A percentile compares a stretch with the other conserved stretches of the same genome.
Conservation (phyloP, 345 rosid species). For the Populus deltoides region DNA sequence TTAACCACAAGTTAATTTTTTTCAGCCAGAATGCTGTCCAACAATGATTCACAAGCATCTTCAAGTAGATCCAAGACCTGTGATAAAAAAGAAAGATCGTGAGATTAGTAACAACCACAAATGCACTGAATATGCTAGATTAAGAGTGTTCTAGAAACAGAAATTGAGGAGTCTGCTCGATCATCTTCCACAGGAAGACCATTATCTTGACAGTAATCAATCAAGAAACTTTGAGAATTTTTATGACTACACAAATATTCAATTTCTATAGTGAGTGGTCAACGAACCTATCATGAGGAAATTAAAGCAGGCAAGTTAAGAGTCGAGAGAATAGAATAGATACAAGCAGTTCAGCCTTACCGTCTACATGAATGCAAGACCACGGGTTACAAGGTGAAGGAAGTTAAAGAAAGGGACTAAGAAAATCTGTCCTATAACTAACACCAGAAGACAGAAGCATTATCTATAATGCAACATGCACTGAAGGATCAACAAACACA, state of each 20-base stretch:
- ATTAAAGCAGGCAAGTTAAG: not conserved
- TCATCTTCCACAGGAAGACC: not conserved
- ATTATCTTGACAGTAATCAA: not conserved
- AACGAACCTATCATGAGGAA: not conserved
- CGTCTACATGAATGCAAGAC: not conserved
- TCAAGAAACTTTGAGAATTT: not conserved
- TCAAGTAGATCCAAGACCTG: slow-evolving; percentile 88
- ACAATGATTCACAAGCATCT: slow-evolving; percentile 86
- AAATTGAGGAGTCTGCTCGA: not conserved
- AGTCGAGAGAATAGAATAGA: not conserved
- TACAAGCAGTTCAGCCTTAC: not conserved
- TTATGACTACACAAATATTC: not conserved
- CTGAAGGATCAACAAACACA: not conserved
- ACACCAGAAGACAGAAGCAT: not conserved
- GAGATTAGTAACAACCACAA: not conserved
- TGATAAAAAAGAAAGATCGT: not conserved
- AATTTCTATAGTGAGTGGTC: not conserved
- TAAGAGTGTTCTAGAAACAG: not conserved
- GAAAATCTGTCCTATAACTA: not conserved
- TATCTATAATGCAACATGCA: not conserved
- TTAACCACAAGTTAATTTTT: slow-evolving; percentile 14
- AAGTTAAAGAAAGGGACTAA: not conserved
- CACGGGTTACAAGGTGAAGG: not conserved
- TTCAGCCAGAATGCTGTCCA: slow-evolving; percentile 63
- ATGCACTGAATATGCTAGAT: not conserved